phyloP scores from a whole-genome alignment of 2,329 filamentous ascomycete genomes.

The Aspergillus udagawae region DNA sequence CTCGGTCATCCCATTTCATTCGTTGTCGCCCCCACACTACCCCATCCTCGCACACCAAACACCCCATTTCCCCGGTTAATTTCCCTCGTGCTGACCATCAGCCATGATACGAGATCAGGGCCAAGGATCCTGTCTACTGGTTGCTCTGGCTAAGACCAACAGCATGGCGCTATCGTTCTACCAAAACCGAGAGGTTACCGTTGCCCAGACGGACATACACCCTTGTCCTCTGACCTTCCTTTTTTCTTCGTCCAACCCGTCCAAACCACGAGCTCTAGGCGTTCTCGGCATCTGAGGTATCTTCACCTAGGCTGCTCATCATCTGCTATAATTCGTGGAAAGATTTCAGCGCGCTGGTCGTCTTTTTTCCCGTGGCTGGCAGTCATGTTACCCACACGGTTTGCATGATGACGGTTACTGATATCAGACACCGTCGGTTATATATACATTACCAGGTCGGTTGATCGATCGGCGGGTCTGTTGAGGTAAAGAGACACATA shows the following conservation, averaged over 20 bases:
- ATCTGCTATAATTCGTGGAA: slow-evolving; percentile 6
- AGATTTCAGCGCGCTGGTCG: neutral
- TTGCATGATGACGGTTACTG: neutral
- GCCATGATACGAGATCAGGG: neutral
- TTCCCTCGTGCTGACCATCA: neutral
- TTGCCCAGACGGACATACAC: neutral
- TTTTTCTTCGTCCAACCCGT: neutral
- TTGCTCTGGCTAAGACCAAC: neutral
- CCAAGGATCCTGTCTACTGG: neutral
- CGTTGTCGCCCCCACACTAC: neutral
- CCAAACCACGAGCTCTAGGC: neutral
- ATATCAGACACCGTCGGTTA: neutral
- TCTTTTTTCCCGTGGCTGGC: slow-evolving; percentile 1
- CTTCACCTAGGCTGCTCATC: neutral
- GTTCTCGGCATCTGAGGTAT: neutral
- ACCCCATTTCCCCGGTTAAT: neutral
- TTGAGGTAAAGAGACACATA: neutral
- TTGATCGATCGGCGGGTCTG: neutral
- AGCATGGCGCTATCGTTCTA: neutral
- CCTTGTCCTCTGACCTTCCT: neutral
- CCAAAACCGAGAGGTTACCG: neutral
- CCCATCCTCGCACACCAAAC: neutral
- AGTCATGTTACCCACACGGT: neutral
- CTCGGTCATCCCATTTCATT: neutral
- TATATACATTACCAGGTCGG: neutral